Conservation (phyloP, 148 eudicot species). For the Selenicereus undatus region DNA sequence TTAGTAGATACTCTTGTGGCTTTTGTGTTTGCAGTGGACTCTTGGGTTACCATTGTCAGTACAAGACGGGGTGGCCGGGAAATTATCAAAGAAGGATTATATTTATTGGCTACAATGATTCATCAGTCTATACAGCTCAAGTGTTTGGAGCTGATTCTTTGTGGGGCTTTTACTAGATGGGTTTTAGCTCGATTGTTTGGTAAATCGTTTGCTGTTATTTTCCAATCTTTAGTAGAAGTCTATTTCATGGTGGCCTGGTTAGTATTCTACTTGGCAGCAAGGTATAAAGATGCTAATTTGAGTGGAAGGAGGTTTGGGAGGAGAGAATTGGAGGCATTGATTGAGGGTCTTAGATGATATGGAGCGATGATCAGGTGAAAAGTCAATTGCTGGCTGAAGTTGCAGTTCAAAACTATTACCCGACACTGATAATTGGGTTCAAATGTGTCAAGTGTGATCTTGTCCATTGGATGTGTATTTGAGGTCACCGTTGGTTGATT, state of each 20-base stretch:
- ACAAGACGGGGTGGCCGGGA: slow-evolving; percentile 72
- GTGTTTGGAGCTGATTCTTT: slow-evolving; percentile 66
- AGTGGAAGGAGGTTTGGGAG: slow-evolving; percentile 74
- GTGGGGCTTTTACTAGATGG: slow-evolving; percentile 69
- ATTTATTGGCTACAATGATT: slow-evolving; percentile 55
- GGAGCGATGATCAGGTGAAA: slow-evolving; percentile 24
- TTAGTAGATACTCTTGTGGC: slow-evolving; percentile 58
- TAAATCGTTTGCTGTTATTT: slow-evolving; percentile 40
- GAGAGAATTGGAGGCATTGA: slow-evolving; percentile 69
- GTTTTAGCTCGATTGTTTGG: slow-evolving; percentile 48
- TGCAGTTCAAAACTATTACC: slow-evolving; percentile 10
- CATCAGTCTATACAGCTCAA: slow-evolving; percentile 59
- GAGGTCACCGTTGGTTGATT: slow-evolving; percentile 21
- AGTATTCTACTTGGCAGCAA: slow-evolving; percentile 66
- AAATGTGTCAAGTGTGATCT: slow-evolving; percentile 10
- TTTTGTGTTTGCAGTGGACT: slow-evolving; percentile 69
- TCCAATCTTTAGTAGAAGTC: slow-evolving; percentile 71
- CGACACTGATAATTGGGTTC: slow-evolving; percentile 18
- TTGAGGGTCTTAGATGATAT: slow-evolving; percentile 51
- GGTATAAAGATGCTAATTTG: slow-evolving; percentile 54
- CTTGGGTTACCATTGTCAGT: slow-evolving; percentile 79
- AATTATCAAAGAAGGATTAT: slow-evolving; percentile 75
- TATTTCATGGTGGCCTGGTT: slow-evolving; percentile 91
- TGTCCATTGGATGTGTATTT: slow-evolving; percentile 18
- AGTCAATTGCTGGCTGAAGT: slow-evolving; percentile 22